Evolutionary conservation across 352 stramenopile genomes (phyloP).

Genomic region (Globisporangium polare): DNA sequence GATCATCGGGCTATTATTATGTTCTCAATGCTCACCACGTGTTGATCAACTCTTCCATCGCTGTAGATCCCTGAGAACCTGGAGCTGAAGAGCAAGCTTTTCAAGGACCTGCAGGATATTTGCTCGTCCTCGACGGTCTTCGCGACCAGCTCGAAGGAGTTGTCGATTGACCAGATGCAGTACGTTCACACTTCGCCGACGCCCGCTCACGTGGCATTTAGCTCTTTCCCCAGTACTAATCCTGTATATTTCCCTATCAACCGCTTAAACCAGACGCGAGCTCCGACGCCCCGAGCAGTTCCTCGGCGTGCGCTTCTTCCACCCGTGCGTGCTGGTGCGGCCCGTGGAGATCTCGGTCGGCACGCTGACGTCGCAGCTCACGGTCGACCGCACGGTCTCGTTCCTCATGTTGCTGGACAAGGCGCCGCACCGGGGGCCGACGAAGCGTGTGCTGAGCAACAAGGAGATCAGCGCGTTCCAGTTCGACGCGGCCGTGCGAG

Average conservation of each 20-base stretch:
- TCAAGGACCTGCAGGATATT: conserved; percentile 50
- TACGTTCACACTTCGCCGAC: too few relatives aligned
- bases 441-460: conserved; percentile 48
- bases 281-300: conserved; percentile 45
- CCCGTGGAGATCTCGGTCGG: conserved; percentile 57
- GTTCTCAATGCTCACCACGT: neutral
- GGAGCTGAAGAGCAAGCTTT: conserved; percentile 54
- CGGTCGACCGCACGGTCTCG: conserved; percentile 36
- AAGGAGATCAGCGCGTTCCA: conserved; percentile 57
- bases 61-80: conserved; percentile 56
- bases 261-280: conserved; percentile 27
- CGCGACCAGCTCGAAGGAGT: conserved; percentile 56
- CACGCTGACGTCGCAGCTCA: conserved; percentile 22
- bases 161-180: conserved; percentile 62
- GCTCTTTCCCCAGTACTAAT: too few relatives aligned
- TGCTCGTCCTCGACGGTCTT: conserved; percentile 54
- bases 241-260: too few relatives aligned
- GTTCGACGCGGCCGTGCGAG: conserved; percentile 56
- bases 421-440: conserved; percentile 55
- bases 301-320: conserved; percentile 15
- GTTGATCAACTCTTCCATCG: neutral
- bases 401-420: conserved; percentile 59
- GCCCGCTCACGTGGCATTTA: too few relatives aligned
- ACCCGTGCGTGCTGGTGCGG: conserved; percentile 58
- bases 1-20: too few relatives aligned